These are phyloP conservation scores for Leccinum subspadiceum DNA, from an alignment of 1,284 basidiomycete species.

Conservation along the genomic window DNA sequence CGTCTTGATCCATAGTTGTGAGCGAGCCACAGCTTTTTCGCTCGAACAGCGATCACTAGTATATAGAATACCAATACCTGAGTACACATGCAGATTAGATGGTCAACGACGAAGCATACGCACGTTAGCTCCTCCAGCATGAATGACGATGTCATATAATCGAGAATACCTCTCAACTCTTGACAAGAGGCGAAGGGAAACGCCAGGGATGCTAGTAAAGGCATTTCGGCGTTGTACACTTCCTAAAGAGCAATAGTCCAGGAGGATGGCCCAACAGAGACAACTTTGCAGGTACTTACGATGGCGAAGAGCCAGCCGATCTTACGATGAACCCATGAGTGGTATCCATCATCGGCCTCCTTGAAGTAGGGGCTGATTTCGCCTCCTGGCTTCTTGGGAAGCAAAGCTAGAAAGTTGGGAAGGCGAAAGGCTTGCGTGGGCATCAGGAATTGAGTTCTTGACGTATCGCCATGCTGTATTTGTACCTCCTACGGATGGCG, in stretches of 20 bases:
- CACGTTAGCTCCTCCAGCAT: conserved; percentile 35
- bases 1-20: conserved; percentile 26
- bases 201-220: conserved; percentile 27
- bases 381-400: conserved; percentile 30
- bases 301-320: conserved; percentile 25
- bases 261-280: background rate
- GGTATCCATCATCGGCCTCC: conserved; percentile 24
- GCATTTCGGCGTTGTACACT: conserved; percentile 33
- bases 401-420: conserved; percentile 25
- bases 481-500: conserved; percentile 13
- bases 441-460: conserved; percentile 15
- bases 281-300: conserved; percentile 14
- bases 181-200: conserved; percentile 25
- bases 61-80: background rate
- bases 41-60: conserved; percentile 27
- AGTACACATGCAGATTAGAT: background rate
- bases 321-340: conserved; percentile 27
- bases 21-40: conserved; percentile 10
- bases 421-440: conserved; percentile 20
- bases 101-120: background rate
- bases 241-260: conserved; percentile 17
- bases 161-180: conserved; percentile 26
- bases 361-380: conserved; percentile 27
- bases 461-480: conserved; percentile 10
- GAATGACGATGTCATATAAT: conserved; percentile 33